Percentiles rank a stretch among this genome's conserved stretches.
Evolutionary conservation across 495 filamentous ascomycete species (phyloP).

Genomic region (Wilcoxina mikolae): DNA sequence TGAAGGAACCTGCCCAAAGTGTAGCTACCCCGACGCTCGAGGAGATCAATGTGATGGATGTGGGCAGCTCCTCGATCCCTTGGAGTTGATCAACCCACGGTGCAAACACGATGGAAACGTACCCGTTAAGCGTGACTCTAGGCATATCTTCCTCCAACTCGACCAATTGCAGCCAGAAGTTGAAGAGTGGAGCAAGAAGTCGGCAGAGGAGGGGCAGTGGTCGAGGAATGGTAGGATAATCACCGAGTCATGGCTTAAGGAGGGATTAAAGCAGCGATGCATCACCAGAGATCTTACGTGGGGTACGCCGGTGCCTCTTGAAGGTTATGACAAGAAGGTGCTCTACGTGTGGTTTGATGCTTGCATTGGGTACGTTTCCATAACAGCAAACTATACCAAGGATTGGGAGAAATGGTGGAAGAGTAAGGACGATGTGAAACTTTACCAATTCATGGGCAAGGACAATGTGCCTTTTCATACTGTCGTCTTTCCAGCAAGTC

Average conservation of each 20-base stretch:
- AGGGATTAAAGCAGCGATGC: constrained; percentile 65
- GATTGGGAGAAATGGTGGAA: constrained; percentile 96
- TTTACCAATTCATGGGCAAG: constrained; percentile 98
- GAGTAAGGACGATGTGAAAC: constrained; percentile 61
- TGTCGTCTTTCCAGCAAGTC: constrained; percentile 83
- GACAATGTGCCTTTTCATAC: constrained; percentile 90
- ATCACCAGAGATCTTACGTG: constrained; percentile 90
- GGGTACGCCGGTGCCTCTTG: constrained; percentile 58
- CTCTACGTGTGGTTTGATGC: constrained; percentile 99
- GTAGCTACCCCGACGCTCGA: constrained; percentile 64
- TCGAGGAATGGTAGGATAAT: constrained; percentile 58
- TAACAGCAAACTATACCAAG: constrained; percentile 82
- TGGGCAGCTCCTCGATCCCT: constrained; percentile 63
- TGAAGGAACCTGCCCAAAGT: constrained; percentile 74
- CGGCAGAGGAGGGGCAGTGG: constrained; percentile 52
- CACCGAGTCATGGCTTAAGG: constrained; percentile 63
- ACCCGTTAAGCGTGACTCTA: constrained; percentile 56
- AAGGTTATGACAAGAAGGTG: constrained; percentile 63
- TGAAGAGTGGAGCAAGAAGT: constrained; percentile 51
- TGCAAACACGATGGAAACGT: constrained; percentile 77
- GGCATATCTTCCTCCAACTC: constrained; percentile 61
- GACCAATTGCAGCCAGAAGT: constrained; percentile 65
- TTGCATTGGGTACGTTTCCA: constrained; percentile 89
- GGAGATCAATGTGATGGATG: constrained; percentile 85
- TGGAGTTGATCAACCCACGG: constrained; percentile 40